Evolutionary conservation across 2,329 filamentous ascomycete genomes (phyloP), one percentile per base, ranked within the genome.

Genomic region (Thyridium curvatum): DNA sequence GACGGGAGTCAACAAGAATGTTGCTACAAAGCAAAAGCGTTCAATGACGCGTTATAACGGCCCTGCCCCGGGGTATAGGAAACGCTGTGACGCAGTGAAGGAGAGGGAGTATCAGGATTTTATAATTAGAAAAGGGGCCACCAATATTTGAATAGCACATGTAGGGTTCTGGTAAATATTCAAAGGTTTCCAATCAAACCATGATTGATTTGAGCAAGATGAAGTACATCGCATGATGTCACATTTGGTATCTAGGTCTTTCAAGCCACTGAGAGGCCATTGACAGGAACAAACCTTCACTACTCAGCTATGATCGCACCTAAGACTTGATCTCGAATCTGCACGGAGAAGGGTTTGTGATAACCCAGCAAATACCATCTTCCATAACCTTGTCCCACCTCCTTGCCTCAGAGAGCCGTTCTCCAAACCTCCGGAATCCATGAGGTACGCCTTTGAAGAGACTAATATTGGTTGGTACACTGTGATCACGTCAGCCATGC

Each of bases 371-470:
- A 13, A 72, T 67, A 0, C 68, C 69, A 8, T 63, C 47, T 30
- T 65, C 60, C 18, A 68, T 55, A 9, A 65, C 60, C 18, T 53
- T 47, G 36, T 72, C 68, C 65, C 66, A 71, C 28, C 61, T 48
- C 21, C 56, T 52, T 5, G 55, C 61, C 18, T 58, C 60, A 12
- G 59, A 55, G 8, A 71, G 36, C n/a, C 52, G 56, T 9, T 61
- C 56, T 4, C 63, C 63, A 40, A 64, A 68, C 1, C 52, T 43
- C 4, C 56, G 41, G 16, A 74, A 74, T 0, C 66, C 68, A 54
- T 78, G 74, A 0, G 74, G 74, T 1, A 77, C 52, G 0, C 74
- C 73, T 18, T 58, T 63, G 50, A 75, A 76, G 1, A 77, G 44
- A 40, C 64, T 55, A 1, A 68, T 52, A 39, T 71, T 55, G 0